Percentiles rank a stretch among this genome's conserved stretches.
Conservation (phyloP, 2,329 filamentous ascomycete species). For the Botrytis porri region DNA sequence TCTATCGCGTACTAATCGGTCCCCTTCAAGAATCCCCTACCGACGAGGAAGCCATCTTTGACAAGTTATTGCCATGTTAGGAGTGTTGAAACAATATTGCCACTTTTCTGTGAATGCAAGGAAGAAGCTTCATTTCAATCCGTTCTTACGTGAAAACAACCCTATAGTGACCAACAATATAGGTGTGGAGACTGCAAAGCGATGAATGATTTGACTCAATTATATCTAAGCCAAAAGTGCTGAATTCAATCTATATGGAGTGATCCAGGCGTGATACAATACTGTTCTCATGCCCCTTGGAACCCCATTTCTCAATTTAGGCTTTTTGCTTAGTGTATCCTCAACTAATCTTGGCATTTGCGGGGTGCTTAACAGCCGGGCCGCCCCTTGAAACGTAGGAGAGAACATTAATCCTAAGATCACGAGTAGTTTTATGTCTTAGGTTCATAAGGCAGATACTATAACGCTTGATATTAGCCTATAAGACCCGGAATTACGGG, state of each 20-base stretch:
- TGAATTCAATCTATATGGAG: not conserved
- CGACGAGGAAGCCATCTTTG: not conserved
- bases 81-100: not conserved
- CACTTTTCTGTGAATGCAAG: not conserved
- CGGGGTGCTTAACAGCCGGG: constrained; percentile 3
- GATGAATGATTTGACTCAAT: not conserved
- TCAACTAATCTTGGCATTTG: constrained; percentile 2
- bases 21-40: not conserved
- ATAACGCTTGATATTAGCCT: not conserved
- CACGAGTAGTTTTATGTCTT: not conserved
- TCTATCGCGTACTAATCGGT: not conserved
- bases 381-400: not conserved
- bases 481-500: not conserved
- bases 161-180: not conserved
- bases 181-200: not conserved
- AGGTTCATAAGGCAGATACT: not conserved
- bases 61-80: not conserved
- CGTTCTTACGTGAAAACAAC: not conserved
- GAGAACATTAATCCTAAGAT: not conserved
- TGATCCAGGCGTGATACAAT: not conserved
- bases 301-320: constrained; percentile 2
- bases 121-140: not conserved
- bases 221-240: not conserved
- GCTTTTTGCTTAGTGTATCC: not conserved
- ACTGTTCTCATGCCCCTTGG: not conserved